Evolutionary conservation across 2,329 filamentous ascomycete species (phyloP).

Genomic region (Lasiodiplodia theobromae): DNA sequence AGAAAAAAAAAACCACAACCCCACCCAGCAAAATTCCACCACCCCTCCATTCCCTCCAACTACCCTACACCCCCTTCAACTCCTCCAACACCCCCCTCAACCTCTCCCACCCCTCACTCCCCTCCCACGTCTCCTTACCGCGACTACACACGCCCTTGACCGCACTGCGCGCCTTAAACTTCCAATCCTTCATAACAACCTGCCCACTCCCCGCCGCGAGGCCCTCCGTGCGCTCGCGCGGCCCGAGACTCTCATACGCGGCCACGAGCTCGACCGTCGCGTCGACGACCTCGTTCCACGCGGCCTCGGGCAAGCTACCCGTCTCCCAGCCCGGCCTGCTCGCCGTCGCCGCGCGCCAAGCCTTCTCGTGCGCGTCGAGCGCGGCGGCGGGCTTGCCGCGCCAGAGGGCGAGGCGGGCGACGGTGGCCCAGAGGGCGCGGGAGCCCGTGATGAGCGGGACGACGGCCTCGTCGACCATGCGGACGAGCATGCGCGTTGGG

Average conservation of each 20-base stretch:
- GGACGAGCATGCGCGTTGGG: conserved; percentile 67
- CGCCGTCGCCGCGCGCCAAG: conserved; percentile 75
- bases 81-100: conserved; percentile 59
- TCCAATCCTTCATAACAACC: conserved; percentile 80
- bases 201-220: conserved; percentile 58
- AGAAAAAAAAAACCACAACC: no score
- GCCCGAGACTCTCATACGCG: conserved; percentile 77
- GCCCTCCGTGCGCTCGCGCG: conserved; percentile 59
- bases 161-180: conserved; percentile 84
- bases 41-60: no score
- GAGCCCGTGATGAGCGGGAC: conserved; percentile 85
- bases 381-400: conserved; percentile 73
- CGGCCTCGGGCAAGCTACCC: conserved; percentile 59
- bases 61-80: conserved; percentile 42
- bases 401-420: conserved; percentile 77
- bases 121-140: conserved; percentile 84
- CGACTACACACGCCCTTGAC: conserved; percentile 83
- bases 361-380: conserved; percentile 85
- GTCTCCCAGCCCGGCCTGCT: conserved; percentile 61
- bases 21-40: no score
- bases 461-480: conserved; percentile 76
- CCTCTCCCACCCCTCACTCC: conserved; percentile 69
- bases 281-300: conserved; percentile 76
- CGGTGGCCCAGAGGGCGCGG: conserved; percentile 76
- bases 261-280: conserved; percentile 83